Conservation (phyloP, 1,284 basidiomycete species). For the Caloboletus firmus region DNA sequence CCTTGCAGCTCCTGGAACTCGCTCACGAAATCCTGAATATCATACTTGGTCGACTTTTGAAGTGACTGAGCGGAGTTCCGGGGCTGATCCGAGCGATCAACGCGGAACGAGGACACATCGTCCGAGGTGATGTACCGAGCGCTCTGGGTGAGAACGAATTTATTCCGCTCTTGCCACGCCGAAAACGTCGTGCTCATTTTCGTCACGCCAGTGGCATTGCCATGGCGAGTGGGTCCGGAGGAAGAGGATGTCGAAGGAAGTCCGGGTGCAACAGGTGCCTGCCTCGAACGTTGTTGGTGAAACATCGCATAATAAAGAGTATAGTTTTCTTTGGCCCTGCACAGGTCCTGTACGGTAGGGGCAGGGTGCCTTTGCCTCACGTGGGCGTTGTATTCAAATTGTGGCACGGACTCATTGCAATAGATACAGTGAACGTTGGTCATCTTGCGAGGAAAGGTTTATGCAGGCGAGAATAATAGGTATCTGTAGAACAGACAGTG, state of each 20-base stretch:
- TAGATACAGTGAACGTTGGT: slow-evolving; percentile 12
- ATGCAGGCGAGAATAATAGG: not conserved
- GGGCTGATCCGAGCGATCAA: slow-evolving; percentile 29
- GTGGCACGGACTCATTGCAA: slow-evolving; percentile 13
- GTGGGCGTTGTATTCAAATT: slow-evolving; percentile 10
- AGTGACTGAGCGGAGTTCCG: slow-evolving; percentile 20
- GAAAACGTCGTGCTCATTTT: slow-evolving; percentile 20
- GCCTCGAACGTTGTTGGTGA: not conserved
- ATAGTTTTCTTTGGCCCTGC: slow-evolving; percentile 5
- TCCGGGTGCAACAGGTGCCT: not conserved
- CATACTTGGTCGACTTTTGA: slow-evolving; percentile 24
- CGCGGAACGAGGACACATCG: slow-evolving; percentile 24
- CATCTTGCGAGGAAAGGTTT: slow-evolving; percentile 4
- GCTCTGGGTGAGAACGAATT: slow-evolving; percentile 9
- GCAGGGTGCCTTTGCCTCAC: slow-evolving; percentile 11
- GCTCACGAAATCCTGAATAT: slow-evolving; percentile 23
- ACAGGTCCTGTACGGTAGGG: slow-evolving; percentile 7
- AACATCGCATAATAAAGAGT: not conserved
- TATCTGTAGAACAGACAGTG: not conserved
- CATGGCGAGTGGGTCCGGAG: not conserved
- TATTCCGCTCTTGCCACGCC: slow-evolving; percentile 18
- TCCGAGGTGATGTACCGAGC: slow-evolving; percentile 18
- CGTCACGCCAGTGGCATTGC: not conserved
- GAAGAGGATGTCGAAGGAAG: not conserved
- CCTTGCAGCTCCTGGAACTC: slow-evolving; percentile 11